Evolutionary conservation across 371 early-diverging fungal genomes (phyloP), one percentile per base, ranked within the genome.

Genomic region (Haplosporangium sp.): DNA sequence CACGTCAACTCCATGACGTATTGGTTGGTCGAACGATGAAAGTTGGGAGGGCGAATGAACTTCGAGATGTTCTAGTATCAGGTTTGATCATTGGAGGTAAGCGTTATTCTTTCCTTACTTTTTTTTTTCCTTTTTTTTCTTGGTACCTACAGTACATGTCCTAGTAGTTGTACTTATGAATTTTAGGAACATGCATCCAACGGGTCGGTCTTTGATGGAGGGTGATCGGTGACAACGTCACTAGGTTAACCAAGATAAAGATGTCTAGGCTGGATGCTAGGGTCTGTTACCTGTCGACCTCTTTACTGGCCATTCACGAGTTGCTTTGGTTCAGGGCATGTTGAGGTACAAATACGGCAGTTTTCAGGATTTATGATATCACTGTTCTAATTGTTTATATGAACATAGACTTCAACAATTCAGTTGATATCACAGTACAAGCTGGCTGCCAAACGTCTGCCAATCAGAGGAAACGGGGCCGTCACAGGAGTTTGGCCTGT

Each of bases 51-150:
- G 59, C 55, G 7, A n/a, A 59, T 40, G 63, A 58, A 51, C 53
- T 71, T 14, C 54, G 61, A 21, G 57, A 64, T 55, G 65, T 16
- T 18, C 9, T 60, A 3, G 61, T 71, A 9, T 59, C 71, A 42
- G 65, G 71, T 10, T 48, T 70, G 47, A 43, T 70, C 20, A 70
- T 64, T 38, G 64, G 64, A 70, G 64, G 64, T 70, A 69, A 41
- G 43, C n/a, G 20, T 43, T 47, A 21, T n/a, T 41, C n/a, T 47
- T 18, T 14, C n/a, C n/a, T n/a, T n/a, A n/a, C n/a, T 59, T 18
- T 46, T 59, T 59, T n/a, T 20, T 52, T 52, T 53, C 21, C 21
- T 42, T 52, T 38, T 29, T 62, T 50, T 16, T 48, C 37, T 58
- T 58, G 4, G 20, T n/a, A 29, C 14, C 29, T 48, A 58, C 58